Conservation (phyloP, 208 protist species). For the Leptomonas seymouri region DNA sequence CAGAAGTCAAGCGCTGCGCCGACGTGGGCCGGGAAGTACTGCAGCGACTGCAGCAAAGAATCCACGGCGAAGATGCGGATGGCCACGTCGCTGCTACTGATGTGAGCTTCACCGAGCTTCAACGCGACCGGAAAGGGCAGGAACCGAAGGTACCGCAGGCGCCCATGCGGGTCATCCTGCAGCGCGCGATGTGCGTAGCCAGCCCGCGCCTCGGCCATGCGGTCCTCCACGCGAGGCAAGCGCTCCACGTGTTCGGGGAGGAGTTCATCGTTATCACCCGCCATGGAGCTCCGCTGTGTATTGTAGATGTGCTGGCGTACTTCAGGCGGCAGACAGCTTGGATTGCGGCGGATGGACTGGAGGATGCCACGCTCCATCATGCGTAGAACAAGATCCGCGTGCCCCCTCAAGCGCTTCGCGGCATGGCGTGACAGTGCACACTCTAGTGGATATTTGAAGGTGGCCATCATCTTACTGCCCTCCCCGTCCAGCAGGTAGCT, state of each 20-base stretch:
- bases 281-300: background rate
- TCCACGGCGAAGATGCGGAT: conserved; percentile 13
- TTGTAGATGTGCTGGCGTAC: conserved; percentile 24
- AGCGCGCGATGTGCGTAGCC: conserved; percentile 10
- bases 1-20: conserved; percentile 31
- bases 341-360: background rate
- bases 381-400: conserved; percentile 14
- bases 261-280: background rate
- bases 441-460: background rate
- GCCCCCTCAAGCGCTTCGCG: background rate
- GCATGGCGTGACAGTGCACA: background rate
- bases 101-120: conserved; percentile 5
- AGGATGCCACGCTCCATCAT: conserved; percentile 18
- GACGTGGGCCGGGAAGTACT: conserved; percentile 32
- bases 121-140: conserved; percentile 27
- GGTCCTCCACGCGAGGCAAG: conserved; percentile 17
- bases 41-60: conserved; percentile 3
- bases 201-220: conserved; percentile 13
- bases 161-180: conserved; percentile 13
- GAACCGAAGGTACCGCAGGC: conserved; percentile 20
- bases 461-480: background rate
- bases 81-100: conserved; percentile 19
- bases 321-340: background rate
- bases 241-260: background rate
- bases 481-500: conserved; percentile 19